Conservation (phyloP, 257 asterid species). For the Forsythia suspensa region DNA sequence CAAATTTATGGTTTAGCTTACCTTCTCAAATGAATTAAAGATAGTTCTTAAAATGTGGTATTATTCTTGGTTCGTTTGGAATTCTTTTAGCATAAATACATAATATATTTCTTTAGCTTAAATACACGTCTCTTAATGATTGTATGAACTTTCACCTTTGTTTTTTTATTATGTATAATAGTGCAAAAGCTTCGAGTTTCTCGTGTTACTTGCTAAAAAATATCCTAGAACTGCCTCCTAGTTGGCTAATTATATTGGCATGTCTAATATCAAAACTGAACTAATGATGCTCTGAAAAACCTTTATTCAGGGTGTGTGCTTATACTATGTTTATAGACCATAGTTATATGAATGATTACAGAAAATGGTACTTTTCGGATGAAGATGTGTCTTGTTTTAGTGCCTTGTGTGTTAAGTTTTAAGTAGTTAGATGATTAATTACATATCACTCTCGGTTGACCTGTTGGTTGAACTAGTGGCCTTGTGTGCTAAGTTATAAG, state of each 20-base stretch:
- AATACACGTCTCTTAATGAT: neutral
- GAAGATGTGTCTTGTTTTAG: neutral
- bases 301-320: neutral
- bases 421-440: too few species aligned
- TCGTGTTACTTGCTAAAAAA: neutral
- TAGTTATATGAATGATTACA: too few species aligned
- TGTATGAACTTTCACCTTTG: neutral
- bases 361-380: neutral
- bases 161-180: neutral
- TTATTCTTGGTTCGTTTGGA: neutral
- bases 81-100: neutral
- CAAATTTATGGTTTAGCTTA: neutral
- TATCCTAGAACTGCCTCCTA: neutral
- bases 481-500: neutral
- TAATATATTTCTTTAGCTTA: neutral
- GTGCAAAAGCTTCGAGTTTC: neutral
- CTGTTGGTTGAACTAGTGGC: neutral
- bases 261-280: neutral
- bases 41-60: neutral
- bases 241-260: neutral
- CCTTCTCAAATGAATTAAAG: neutral
- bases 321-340: neutral
- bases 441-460: neutral
- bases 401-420: neutral
- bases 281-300: neutral